Base-by-base conservation (phyloP, 768 basidiomycete genomes). In the Glaciozyma antarctica region DNA sequence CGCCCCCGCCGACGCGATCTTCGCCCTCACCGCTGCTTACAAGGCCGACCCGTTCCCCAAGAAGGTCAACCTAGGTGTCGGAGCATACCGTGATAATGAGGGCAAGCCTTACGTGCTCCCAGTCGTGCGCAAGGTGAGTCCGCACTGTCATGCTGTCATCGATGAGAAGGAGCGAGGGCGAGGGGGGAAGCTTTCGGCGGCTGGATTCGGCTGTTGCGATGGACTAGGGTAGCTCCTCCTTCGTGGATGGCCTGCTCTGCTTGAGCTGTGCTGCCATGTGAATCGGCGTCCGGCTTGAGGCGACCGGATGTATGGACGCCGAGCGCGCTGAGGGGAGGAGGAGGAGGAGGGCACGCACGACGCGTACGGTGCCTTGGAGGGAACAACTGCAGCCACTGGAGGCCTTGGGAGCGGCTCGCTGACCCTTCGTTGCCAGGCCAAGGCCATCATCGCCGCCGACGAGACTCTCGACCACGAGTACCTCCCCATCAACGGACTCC, bases 1-100 rank as follows among this genome's bases (percentile, higher is more conserved):
- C 26, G 64, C 66, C 16, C 64, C 67, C 6, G 38, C 70, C 45
- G 71, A 73, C 52, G 66, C 72, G 34, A 76, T 76, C 71, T 71
- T 73, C 73, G 77, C 77, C 71, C 76, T 99, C 57, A 87, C 88
- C 34, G 94, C 97, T 75, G 90, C 91, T 34, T 99, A 92, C 84
- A 95, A 93, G 80, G 90, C 90, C 52, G 91, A 97, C 83, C 86
- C 84, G 73, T 85, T 88, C 76, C 81, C 88, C 22, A 85, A 86
- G 71, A 98, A 98, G 78, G 94, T 99, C 75, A 99, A 98, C 79
- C 82, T 99, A 64, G 95, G 95, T 75, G 95, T 97, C 70, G 95
- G 95, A 73, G 89, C 90, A 53, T 97, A 92, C 81, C 84, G 95
- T 66, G 92, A 99, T 73, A 89, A 85, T 69, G 81, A 86, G 61